Conservation (phyloP, 2,329 filamentous ascomycete species). For the Pseudogymnoascus sp. region DNA sequence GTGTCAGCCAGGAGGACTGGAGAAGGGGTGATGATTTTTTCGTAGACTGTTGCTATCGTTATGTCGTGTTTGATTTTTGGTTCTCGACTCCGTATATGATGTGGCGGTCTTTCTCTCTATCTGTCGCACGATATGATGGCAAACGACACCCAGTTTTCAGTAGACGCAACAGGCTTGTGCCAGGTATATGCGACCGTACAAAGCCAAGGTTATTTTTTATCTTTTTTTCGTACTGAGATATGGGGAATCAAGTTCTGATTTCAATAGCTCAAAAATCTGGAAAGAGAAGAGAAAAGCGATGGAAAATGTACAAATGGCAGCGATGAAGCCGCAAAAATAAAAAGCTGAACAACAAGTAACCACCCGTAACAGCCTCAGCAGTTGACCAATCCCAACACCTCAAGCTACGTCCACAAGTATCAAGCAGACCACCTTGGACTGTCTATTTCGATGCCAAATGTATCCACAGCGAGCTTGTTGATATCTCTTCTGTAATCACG, state of each 20-base stretch:
- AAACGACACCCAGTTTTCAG: slow-evolving; percentile 21
- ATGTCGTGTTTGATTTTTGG: neutral
- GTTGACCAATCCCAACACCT: slow-evolving; percentile 5
- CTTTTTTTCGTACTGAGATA: slow-evolving; percentile 30
- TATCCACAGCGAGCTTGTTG: slow-evolving; percentile 5
- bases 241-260: slow-evolving; percentile 32
- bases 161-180: slow-evolving; percentile 19
- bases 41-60: slow-evolving; percentile 6
- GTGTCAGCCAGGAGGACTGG: neutral
- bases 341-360: slow-evolving; percentile 5
- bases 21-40: slow-evolving; percentile 11
- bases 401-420: neutral
- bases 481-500: slow-evolving; percentile 1
- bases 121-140: slow-evolving; percentile 14
- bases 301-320: slow-evolving; percentile 7
- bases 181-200: slow-evolving; percentile 27
- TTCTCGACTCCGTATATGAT: neutral
- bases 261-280: slow-evolving; percentile 28
- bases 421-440: neutral
- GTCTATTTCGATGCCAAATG: slow-evolving; percentile 8
- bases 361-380: slow-evolving; percentile 8
- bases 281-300: slow-evolving; percentile 23
- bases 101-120: neutral
- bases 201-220: slow-evolving; percentile 29
- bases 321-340: slow-evolving; percentile 7